These are phyloP conservation scores for Nicotiana knightiana DNA, from an alignment of 257 asterid species.

Conservation along the genomic window DNA sequence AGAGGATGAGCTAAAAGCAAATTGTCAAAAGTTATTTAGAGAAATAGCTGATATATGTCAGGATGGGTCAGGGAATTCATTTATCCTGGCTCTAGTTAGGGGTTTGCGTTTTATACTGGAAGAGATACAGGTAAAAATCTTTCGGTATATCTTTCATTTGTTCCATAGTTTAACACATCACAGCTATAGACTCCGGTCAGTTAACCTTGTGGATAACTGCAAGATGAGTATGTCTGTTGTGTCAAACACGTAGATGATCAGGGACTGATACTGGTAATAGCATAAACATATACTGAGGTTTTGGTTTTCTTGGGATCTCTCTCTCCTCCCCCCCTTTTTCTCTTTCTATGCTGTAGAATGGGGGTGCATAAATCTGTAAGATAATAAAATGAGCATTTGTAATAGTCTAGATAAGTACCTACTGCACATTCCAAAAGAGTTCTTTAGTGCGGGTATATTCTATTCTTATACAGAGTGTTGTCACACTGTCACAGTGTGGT, in stretches of 20 bases:
- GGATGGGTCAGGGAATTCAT: conserved; percentile 34
- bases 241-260: background rate
- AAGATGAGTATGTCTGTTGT: background rate
- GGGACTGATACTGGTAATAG: background rate
- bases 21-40: conserved; percentile 47
- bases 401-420: background rate
- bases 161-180: background rate
- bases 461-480: background rate
- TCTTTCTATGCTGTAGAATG: background rate
- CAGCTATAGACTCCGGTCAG: background rate
- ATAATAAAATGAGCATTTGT: background rate
- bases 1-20: conserved; percentile 53
- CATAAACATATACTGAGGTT: background rate
- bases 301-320: background rate
- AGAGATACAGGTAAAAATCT: conserved; percentile 67
- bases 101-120: conserved; percentile 83
- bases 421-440: background rate
- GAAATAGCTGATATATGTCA: conserved; percentile 49
- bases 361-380: background rate
- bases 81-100: conserved; percentile 50
- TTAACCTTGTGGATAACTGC: background rate
- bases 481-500: background rate
- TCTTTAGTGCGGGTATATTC: background rate
- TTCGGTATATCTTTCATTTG: background rate
- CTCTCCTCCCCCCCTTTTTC: background rate